These are phyloP conservation scores for Phoma herbarum DNA, from an alignment of 2,329 filamentous ascomycete species.

Conservation along the genomic window DNA sequence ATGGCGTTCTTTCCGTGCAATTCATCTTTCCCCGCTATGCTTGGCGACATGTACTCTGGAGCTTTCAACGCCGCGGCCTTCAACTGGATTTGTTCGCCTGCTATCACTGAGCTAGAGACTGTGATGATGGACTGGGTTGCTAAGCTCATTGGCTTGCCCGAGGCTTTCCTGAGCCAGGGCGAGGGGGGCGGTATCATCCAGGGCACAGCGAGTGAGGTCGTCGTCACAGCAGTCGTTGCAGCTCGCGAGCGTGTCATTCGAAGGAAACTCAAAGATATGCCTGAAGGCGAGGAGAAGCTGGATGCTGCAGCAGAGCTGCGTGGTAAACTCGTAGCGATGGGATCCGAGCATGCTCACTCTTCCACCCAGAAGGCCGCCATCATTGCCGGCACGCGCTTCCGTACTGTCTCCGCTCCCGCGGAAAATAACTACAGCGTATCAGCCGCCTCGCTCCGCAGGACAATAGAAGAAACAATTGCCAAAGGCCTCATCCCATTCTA, in stretches of 20 bases:
- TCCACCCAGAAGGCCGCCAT: slow-evolving; percentile 87
- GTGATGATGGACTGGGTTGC: slow-evolving; percentile 93
- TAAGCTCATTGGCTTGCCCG: slow-evolving; percentile 75
- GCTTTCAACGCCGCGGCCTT: slow-evolving; percentile 91
- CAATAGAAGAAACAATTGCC: slow-evolving; percentile 70
- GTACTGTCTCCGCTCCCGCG: slow-evolving; percentile 69
- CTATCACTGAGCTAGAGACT: slow-evolving; percentile 92
- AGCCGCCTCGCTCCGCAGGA: slow-evolving; percentile 66
- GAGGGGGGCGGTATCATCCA: slow-evolving; percentile 93
- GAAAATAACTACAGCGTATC: slow-evolving; percentile 76
- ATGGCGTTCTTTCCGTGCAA: slow-evolving; percentile 94
- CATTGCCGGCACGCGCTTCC: slow-evolving; percentile 85
- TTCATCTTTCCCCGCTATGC: slow-evolving; percentile 81
- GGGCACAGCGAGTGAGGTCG: slow-evolving; percentile 86
- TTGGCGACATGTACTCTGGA: slow-evolving; percentile 91
- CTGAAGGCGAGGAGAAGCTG: slow-evolving; percentile 46
- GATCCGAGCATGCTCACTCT: slow-evolving; percentile 81
- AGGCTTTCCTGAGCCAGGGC: slow-evolving; percentile 75
- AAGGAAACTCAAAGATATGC: slow-evolving; percentile 39
- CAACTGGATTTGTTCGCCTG: slow-evolving; percentile 96
- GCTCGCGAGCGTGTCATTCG: slow-evolving; percentile 75
- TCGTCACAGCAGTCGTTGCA: slow-evolving; percentile 86
- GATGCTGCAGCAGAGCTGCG: slow-evolving; percentile 73
- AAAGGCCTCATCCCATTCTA: slow-evolving; percentile 85
- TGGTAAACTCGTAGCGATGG: slow-evolving; percentile 79